Evolutionary conservation across 495 filamentous ascomycete species (phyloP), one percentile per base, ranked within the genome.

Genomic region (Aspergillus campestris): DNA sequence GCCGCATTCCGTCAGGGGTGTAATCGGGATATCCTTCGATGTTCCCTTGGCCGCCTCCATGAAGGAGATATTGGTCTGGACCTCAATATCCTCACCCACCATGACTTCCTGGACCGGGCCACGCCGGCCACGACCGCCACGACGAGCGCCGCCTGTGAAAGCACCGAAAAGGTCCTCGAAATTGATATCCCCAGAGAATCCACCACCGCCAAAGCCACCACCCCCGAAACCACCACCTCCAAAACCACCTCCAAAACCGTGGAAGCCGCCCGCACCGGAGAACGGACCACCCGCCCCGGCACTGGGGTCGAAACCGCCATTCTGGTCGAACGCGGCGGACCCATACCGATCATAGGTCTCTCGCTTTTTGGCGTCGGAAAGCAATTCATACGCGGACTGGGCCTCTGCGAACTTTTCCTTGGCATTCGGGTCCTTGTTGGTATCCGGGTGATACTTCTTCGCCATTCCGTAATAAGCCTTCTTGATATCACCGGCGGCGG

Each of bases 361-460:
- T 56, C 83, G 83, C 75, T 96, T 97, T 65, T 92, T 81, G 8
- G 89, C 73, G 60, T 98, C 89, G 31, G 86, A 89, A 4, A 98
- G 74, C 31, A 96, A 68, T 61, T 98, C 92, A 60, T 97, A 98
- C 3, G 92, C 86, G 1, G 83, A 73, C 61, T 96, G 92, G 43
- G 92, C 85, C 50, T 95, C 92, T 36, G 81, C 72, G 58, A 98
- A 98, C 56, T 86, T 91, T 43, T 97, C 92, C 62, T 96, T 96
- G 29, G 92, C 91, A 6, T 69, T 71, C 7, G 88, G 59, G 42
- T 95, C 92, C 66, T 96, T 98, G 71, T 95, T 97, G 32, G 92
- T 95, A 64, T 98, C 92, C 7, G 92, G 92, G 56, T 98, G 92
- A 60, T 81, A 98, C 60, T 96, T 97, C 67, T 97, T 97, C n/a